phyloP scores from a whole-genome alignment of 495 filamentous ascomycete species.

The Cercophora scortea region DNA sequence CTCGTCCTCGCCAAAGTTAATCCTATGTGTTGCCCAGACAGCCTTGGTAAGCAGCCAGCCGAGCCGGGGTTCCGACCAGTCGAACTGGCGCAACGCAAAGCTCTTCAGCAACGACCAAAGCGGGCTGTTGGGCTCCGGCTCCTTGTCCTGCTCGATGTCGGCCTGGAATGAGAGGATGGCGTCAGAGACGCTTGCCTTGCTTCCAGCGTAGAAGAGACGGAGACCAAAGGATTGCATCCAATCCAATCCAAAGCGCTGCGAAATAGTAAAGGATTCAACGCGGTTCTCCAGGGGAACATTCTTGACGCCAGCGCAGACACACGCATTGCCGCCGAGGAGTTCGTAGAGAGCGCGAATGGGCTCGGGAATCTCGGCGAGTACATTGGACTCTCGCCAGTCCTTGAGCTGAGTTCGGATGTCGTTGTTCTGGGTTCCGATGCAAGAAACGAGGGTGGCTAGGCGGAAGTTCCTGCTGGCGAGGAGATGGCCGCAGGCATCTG shows the following conservation, averaged over 20 bases:
- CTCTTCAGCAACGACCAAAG: slow-evolving; percentile 80
- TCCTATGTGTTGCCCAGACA: slow-evolving; percentile 41
- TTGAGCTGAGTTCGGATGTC: slow-evolving; percentile 72
- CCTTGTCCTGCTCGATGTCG: slow-evolving; percentile 56
- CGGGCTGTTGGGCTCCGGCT: slow-evolving; percentile 64
- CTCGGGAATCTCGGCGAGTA: slow-evolving; percentile 79
- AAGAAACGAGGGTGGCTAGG: slow-evolving; percentile 73
- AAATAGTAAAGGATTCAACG: slow-evolving; percentile 65
- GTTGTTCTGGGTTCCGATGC: slow-evolving; percentile 61
- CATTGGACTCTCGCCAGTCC: slow-evolving; percentile 72
- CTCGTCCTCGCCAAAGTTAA: slow-evolving; percentile 31
- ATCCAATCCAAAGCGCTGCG: slow-evolving; percentile 72
- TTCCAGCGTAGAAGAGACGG: slow-evolving; percentile 68
- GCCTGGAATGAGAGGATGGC: slow-evolving; percentile 58
- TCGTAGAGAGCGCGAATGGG: slow-evolving; percentile 83
- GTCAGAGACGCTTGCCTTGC: slow-evolving; percentile 56
- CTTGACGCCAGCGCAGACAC: slow-evolving; percentile 67
- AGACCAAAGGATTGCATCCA: slow-evolving; percentile 92
- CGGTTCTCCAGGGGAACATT: slow-evolving; percentile 66
- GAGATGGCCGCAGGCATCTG: slow-evolving; percentile 73
- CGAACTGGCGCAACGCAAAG: slow-evolving; percentile 55
- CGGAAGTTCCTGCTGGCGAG: slow-evolving; percentile 65
- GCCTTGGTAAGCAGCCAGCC: slow-evolving; percentile 70
- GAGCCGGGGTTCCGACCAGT: slow-evolving; percentile 64
- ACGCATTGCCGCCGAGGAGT: slow-evolving; percentile 76